Conservation (phyloP, 2,329 filamentous ascomycete species). For the Escovopsis sp. region DNA sequence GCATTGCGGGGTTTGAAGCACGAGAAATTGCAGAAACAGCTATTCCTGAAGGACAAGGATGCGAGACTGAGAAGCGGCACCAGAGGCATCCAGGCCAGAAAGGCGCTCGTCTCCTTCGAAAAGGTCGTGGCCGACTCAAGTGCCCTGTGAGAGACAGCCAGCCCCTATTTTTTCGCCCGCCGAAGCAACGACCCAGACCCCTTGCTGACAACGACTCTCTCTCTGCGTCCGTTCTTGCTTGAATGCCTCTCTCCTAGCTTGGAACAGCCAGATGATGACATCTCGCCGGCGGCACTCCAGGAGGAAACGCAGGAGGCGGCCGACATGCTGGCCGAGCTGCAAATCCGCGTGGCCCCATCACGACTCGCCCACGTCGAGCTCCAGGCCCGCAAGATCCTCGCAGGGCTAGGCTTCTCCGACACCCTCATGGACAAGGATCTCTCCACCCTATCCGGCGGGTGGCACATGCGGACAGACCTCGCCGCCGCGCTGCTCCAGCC, state of each 20-base stretch:
- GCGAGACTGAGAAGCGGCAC: constrained; percentile 60
- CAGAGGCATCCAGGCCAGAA: constrained; percentile 59
- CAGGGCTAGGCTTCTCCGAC: constrained; percentile 57
- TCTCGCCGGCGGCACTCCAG: constrained; percentile 40
- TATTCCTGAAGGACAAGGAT: constrained; percentile 59
- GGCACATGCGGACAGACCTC: constrained; percentile 55
- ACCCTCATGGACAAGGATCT: constrained; percentile 43
- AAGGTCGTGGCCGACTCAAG: constrained; percentile 45
- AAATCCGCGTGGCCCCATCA: constrained; percentile 51
- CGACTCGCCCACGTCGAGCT: constrained; percentile 48
- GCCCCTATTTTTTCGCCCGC: background rate
- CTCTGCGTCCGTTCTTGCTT: no score
- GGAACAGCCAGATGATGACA: constrained; percentile 37
- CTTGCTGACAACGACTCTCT: background rate
- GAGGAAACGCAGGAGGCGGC: constrained; percentile 53
- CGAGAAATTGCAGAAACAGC: constrained; percentile 42
- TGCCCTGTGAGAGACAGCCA: constrained; percentile 25
- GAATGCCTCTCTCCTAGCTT: constrained; percentile 19
- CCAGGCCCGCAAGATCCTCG: constrained; percentile 48
- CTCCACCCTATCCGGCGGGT: constrained; percentile 58
- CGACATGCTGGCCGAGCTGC: constrained; percentile 54
- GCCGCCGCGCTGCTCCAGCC: constrained; percentile 54
- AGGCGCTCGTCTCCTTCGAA: constrained; percentile 55
- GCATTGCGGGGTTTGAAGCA: constrained; percentile 48
- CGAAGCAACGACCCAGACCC: no score